Base-by-base conservation (phyloP, 495 filamentous ascomycete species). In the Penicillium cinerascens region DNA sequence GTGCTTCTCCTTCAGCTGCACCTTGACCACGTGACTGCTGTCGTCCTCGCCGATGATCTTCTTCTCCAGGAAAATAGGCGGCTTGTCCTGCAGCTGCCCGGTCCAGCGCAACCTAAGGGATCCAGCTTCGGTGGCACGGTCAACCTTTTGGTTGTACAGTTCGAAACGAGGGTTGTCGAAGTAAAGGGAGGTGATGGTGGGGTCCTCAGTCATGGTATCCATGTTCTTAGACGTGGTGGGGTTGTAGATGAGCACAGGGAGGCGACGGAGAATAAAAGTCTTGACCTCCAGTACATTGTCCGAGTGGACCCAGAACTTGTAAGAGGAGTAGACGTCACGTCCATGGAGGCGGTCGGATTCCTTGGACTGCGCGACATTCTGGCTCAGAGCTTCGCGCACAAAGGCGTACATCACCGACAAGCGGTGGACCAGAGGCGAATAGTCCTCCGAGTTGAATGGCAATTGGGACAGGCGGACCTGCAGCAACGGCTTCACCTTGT, bases 281-380 rank as follows among this genome's bases (percentile, higher is more conserved):
- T 97, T 97, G 55, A 96, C 88, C 71, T 98, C 93, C 44, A 97
- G 81, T 11, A 97, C 75, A 65, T 98, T 97, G 58, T 97, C 93
- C 1, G 82, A 76, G 63, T 98, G 93, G 13, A 98, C 87, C 93
- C 95, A 98, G 74, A 97, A 98, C 75, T 97, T 98, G 70, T 93
- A 84, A 21, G 91, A 89, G n/a, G 82, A 88, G 66, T 95, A 97
- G 49, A 79, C 78, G 60, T 92, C 82, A 15, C 72, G 79, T 29
- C 74, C 78, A 18, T 72, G 67, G 10, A 72, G 70, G 50, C 61
- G 64, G 40, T 72, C 76, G 26, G 61, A 51, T 11, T 73, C 71
- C 41, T 70, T 70, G 7, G 69, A 60, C 59, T 77, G 75, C 41
- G 61, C 61, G 52, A 54, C 78, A 13, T 74, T 74, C 45, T 91